A percentile compares a stretch with the other conserved stretches of the same genome.
Conservation (phyloP, 179 eudicot species). For the Silene noctiflora region DNA sequence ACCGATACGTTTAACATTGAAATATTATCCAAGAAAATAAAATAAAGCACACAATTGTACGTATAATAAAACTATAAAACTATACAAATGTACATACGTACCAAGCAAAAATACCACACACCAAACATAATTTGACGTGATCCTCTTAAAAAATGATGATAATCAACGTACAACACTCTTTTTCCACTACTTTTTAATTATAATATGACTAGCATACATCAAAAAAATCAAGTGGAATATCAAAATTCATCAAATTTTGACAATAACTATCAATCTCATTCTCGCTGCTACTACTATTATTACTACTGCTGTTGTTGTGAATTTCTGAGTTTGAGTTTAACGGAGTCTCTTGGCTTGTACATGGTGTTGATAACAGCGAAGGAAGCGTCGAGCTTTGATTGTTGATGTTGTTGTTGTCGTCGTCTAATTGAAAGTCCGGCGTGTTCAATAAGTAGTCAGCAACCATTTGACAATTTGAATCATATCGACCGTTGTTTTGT, state of each 20-base stretch:
- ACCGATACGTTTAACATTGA: neutral
- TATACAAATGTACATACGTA: constrained; percentile 11
- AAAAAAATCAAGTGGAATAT: constrained; percentile 50
- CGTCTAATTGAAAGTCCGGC: constrained; percentile 31
- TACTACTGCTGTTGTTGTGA: constrained; percentile 30
- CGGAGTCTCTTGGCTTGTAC: constrained; percentile 56
- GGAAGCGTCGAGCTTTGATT: constrained; percentile 30
- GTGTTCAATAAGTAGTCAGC: constrained; percentile 39
- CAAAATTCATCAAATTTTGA: constrained; percentile 48
- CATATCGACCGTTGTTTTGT: constrained; percentile 1
- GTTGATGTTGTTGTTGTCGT: constrained; percentile 27
- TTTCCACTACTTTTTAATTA: neutral
- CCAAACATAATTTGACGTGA: constrained; percentile 18
- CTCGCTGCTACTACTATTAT: constrained; percentile 37
- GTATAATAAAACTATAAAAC: neutral
- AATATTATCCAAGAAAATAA: neutral
- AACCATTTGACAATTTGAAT: constrained; percentile 27
- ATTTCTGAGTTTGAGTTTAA: constrained; percentile 46
- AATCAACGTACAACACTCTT: neutral
- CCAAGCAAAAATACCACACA: constrained; percentile 12
- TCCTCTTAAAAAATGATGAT: neutral
- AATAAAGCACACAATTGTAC: neutral
- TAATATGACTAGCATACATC: constrained; percentile 27
- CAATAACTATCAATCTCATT: constrained; percentile 81
- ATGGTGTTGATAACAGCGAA: constrained; percentile 48